These are phyloP conservation scores for Musa itinerans DNA, from an alignment of 176 grass and related monocot species.

Conservation along the genomic window DNA sequence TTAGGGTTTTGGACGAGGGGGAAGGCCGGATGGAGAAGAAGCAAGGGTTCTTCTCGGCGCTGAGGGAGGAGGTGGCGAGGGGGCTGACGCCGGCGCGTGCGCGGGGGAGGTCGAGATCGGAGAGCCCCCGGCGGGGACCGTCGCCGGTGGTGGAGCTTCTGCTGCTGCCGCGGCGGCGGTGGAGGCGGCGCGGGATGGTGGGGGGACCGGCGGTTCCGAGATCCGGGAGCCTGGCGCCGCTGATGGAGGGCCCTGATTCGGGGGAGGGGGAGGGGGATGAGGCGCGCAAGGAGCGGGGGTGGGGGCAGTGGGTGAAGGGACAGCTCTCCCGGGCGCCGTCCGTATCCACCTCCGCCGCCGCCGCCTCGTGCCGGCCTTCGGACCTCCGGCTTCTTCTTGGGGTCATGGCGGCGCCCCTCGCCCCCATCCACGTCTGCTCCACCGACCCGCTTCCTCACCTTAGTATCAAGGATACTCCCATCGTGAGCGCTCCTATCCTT, in stretches of 20 bases:
- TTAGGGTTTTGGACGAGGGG: neutral
- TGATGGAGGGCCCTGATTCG: constrained; percentile 14
- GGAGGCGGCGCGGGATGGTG: constrained; percentile 8
- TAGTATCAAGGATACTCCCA: constrained; percentile 16
- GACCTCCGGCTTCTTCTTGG: constrained; percentile 10
- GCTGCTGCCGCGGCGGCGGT: constrained; percentile 3
- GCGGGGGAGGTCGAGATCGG: constrained; percentile 14
- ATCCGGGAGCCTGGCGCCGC: constrained; percentile 15
- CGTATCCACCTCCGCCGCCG: neutral
- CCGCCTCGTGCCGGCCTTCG: neutral
- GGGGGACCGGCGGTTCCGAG: neutral
- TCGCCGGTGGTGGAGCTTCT: constrained; percentile 16
- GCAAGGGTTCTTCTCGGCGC: constrained; percentile 11
- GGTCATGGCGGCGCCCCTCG: constrained; percentile 14
- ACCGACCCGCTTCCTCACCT: constrained; percentile 19
- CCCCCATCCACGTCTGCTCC: constrained; percentile 7
- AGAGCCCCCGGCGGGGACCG: neutral
- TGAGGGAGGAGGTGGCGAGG: constrained; percentile 14
- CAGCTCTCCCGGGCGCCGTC: constrained; percentile 9
- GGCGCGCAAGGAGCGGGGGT: neutral
- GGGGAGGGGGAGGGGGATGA: constrained; percentile 1
- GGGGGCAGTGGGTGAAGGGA: constrained; percentile 14
- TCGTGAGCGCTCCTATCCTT: neutral
- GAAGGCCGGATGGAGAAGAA: constrained; percentile 5
- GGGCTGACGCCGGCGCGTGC: neutral